phyloP scores from a whole-genome alignment of 805 yeast species.

The Yamadazyma nakazawae region DNA sequence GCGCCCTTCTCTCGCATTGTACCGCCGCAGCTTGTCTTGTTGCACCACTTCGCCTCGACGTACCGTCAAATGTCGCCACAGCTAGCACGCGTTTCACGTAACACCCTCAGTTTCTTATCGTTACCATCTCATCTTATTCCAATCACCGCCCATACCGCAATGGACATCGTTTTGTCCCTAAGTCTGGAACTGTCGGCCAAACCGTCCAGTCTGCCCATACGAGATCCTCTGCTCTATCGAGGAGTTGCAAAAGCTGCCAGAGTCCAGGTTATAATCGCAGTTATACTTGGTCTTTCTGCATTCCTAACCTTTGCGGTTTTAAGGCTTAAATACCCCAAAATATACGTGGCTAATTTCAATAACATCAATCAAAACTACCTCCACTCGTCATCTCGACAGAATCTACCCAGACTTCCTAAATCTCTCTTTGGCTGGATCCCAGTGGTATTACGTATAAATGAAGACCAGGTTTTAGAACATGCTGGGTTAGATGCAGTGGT shows the following conservation, averaged over 20 bases:
- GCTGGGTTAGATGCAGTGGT: slow-evolving; percentile 96
- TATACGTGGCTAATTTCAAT: slow-evolving; percentile 77
- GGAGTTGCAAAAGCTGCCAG: slow-evolving; percentile 55
- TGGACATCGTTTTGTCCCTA: neutral
- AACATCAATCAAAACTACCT: slow-evolving; percentile 42
- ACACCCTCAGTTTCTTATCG: neutral
- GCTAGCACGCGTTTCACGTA: neutral
- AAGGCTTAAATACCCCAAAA: slow-evolving; percentile 70
- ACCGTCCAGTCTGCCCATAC: slow-evolving; percentile 2
- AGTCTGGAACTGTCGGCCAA: neutral
- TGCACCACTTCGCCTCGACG: too few species aligned
- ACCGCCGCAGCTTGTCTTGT: too few species aligned
- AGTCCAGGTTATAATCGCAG: slow-evolving; percentile 73
- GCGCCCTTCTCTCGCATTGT: too few species aligned
- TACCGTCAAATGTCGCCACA: too few species aligned
- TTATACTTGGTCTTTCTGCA: slow-evolving; percentile 64
- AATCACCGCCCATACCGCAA: too few species aligned
- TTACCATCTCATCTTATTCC: too few species aligned
- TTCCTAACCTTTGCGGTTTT: slow-evolving; percentile 66
- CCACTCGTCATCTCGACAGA: slow-evolving; percentile 42
- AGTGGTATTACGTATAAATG: slow-evolving; percentile 59
- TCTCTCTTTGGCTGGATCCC: slow-evolving; percentile 82
- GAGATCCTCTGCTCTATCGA: slow-evolving; percentile 16
- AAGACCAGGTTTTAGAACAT: slow-evolving; percentile 74
- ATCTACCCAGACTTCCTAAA: slow-evolving; percentile 57